Percentiles rank a stretch among this genome's conserved stretches.
phyloP scores from a whole-genome alignment of 2,329 filamentous ascomycete species.

The Chaetothyriales sp. region DNA sequence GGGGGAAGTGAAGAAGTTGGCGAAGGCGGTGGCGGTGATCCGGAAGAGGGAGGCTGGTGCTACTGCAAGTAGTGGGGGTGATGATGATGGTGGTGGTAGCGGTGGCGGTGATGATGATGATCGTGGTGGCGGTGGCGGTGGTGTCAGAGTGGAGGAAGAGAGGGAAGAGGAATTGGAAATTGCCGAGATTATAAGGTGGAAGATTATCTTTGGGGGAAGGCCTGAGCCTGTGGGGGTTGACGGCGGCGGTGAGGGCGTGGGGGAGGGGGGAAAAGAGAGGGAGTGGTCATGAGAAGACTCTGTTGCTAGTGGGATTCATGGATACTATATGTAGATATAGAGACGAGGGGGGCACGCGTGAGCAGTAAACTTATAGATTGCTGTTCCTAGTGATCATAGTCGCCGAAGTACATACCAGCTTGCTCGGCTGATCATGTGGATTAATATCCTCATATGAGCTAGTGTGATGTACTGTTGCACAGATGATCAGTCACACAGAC shows the following conservation, averaged over 20 bases:
- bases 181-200: constrained; percentile 74
- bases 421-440: too few species aligned
- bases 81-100: neutral
- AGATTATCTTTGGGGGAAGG: constrained; percentile 68
- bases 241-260: neutral
- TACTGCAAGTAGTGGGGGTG: constrained; percentile 22
- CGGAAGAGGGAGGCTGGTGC: constrained; percentile 36
- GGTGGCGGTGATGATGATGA: constrained; percentile 21
- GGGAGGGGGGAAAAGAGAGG: too few species aligned
- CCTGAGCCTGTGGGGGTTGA: constrained; percentile 63
- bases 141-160: constrained; percentile 9
- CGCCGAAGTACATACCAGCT: too few species aligned
- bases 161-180: constrained; percentile 52
- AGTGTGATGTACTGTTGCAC: too few species aligned
- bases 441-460: too few species aligned
- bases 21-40: constrained; percentile 66
- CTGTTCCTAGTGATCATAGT: too few species aligned
- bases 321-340: too few species aligned
- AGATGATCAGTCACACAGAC: too few species aligned
- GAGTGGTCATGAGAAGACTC: too few species aligned
- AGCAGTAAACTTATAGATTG: too few species aligned
- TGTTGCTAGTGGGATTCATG: too few species aligned
- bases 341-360: too few species aligned
- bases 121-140: constrained; percentile 15
- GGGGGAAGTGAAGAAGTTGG: constrained; percentile 79